Base-by-base conservation (phyloP, 129 eudicot species). In the Rutidosis leptorrhynchoides region DNA sequence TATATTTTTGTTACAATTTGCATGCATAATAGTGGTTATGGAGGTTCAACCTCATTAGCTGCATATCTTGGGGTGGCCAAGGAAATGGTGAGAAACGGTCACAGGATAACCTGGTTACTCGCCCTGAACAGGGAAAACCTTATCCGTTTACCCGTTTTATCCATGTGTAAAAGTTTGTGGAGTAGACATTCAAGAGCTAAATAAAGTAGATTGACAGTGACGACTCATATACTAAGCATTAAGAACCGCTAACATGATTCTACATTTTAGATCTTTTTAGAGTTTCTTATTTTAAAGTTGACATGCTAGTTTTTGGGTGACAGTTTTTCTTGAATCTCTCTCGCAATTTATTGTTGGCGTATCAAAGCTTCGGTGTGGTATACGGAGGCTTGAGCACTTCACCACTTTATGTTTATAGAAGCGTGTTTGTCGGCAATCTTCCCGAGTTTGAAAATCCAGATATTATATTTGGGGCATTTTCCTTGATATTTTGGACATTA, bases 281-380 rank as follows among this genome's bases (percentile, higher is more conserved):
- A 55, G 66, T 30, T 65, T 10, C 33, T 29, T 11, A 57, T 0
- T 0, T 57, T 28, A 64, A 58, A 46, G 22, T 73, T 74, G 67
- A 32, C 67, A 58, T 66, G 65, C 30, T 64, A 25, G 54, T n/a
- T 46, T 28, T 52, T 33, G 68, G 65, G 72, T 71, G 79, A 86
- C 91, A 88, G 96, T 70, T 83, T 35, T 67, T 79, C 48, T 56
- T 30, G 68, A 77, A 53, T 75, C 64, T 81, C 51, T 77, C 90
- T 6, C 71, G 79, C 56, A 65, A 76, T 81, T 82, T 92, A 57
- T 49, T 88, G n/a, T 83, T 92, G 83, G 94, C 98, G 5, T 92
- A 92, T 64, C 96, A 92, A 74, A 88, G 98, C 84, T 79, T 92
- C 42, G 96, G 98, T 32, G 89, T 92, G 68, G 96, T 92, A n/a